Conservation (phyloP, 2,329 filamentous ascomycete genomes). For the Trichophyton mentagrophytes region DNA sequence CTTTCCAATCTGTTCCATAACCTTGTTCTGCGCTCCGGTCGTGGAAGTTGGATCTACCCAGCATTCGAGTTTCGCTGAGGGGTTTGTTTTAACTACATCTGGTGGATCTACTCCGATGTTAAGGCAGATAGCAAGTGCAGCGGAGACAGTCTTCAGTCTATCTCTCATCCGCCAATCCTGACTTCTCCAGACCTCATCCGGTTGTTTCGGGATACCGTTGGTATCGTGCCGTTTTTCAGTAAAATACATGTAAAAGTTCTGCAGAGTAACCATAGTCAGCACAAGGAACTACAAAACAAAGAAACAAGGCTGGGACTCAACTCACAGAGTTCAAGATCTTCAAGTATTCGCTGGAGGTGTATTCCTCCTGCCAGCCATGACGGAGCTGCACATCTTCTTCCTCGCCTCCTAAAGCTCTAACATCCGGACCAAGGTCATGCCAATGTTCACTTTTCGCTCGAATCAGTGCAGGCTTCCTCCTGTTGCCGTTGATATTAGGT, state of each 20-base stretch:
- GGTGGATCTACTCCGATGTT: constrained; percentile 97
- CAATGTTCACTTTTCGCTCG: constrained; percentile 44
- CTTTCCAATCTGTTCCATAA: constrained; percentile 89
- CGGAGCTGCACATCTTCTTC: constrained; percentile 49
- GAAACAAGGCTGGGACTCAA: constrained; percentile 14
- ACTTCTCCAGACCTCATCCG: constrained; percentile 43
- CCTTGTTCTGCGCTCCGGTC: constrained; percentile 61
- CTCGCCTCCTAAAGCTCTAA: constrained; percentile 25
- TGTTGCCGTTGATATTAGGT: constrained; percentile 15
- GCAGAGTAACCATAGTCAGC: constrained; percentile 9
- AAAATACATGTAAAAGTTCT: constrained; percentile 99
- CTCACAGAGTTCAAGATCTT: constrained; percentile 68
- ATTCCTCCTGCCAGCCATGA: constrained; percentile 87
- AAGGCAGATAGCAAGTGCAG: constrained; percentile 82
- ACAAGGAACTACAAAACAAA: constrained; percentile 4
- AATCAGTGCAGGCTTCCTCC: constrained; percentile 28
- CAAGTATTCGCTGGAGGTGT: constrained; percentile 80
- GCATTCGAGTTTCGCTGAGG: constrained; percentile 85
- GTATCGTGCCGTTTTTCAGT: constrained; percentile 97
- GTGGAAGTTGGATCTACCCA: constrained; percentile 87
- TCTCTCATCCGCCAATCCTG: constrained; percentile 98
- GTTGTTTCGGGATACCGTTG: constrained; percentile 66
- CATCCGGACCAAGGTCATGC: constrained; percentile 26
- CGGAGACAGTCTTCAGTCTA: constrained; percentile 89
- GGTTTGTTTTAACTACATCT: constrained; percentile 89